Percentiles rank a stretch among this genome's conserved stretches.
Evolutionary conservation across 2,329 filamentous ascomycete genomes (phyloP).

Genomic region (Pseudopyrenochaeta lycopersici): DNA sequence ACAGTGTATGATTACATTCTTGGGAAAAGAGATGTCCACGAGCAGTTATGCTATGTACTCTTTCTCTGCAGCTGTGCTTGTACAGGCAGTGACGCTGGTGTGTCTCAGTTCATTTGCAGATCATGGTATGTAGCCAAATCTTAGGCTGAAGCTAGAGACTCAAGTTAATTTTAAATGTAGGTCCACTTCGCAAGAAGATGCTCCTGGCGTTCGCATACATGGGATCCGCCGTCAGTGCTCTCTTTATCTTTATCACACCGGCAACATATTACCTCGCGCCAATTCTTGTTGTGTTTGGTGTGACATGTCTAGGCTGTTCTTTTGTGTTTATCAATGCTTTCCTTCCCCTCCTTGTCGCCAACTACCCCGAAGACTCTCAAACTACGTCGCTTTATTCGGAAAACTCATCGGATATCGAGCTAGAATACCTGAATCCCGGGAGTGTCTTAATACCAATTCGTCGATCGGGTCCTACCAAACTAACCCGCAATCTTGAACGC

Average conservation of each 20-base stretch:
- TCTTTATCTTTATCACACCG: slow-evolving; percentile 79
- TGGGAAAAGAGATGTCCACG: slow-evolving; percentile 85
- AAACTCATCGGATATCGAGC: slow-evolving; percentile 32
- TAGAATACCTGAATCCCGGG: slow-evolving; percentile 35
- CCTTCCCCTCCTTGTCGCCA: slow-evolving; percentile 82
- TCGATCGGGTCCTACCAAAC: slow-evolving; percentile 24
- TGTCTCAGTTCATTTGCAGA: slow-evolving; percentile 94
- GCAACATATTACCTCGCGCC: slow-evolving; percentile 81
- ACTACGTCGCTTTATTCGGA: slow-evolving; percentile 15
- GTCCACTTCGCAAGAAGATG: slow-evolving; percentile 80
- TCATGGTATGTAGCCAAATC: slow-evolving; percentile 79
- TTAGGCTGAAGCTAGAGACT: too few relatives aligned
- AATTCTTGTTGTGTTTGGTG: slow-evolving; percentile 82
- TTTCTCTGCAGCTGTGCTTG: slow-evolving; percentile 84
- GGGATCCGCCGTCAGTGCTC: slow-evolving; percentile 80
- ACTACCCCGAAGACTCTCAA: slow-evolving; percentile 67
- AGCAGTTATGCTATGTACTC: slow-evolving; percentile 97
- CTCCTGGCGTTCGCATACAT: slow-evolving; percentile 80
- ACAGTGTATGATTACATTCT: slow-evolving; percentile 80
- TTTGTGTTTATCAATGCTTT: slow-evolving; percentile 97
- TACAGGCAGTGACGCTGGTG: slow-evolving; percentile 88
- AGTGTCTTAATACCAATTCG: background rate
- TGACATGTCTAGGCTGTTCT: slow-evolving; percentile 91
- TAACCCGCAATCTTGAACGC: slow-evolving; percentile 73
- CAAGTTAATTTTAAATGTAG: too few relatives aligned